Evolutionary conservation across 495 filamentous ascomycete genomes (phyloP), one percentile per base, ranked within the genome.

Genomic region (Hypoxylon fragiforme): DNA sequence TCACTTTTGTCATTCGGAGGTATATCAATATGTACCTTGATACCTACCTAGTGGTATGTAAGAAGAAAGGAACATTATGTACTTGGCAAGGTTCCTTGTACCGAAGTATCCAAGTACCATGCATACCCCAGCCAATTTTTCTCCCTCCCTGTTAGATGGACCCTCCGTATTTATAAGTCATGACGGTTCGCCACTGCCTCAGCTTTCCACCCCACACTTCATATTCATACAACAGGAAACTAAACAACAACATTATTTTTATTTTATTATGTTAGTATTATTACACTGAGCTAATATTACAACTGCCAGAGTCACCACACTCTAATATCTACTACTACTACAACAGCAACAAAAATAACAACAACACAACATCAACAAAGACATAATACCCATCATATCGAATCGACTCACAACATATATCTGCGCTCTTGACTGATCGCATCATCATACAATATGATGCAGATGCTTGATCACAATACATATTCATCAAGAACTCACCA

Each of bases 361-460:
- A 18, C 36, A 13, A 52, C 13, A 38, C n/a, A 45, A 15, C 24
- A 50, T 19, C 40, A 28, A 8, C 20, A 19, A 42, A 26, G 39
- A 31, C 22, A 55, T 35, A 62, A 20, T 19, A 18, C 40, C 50
- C 32, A 46, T 31, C 42, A 22, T 35, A 16, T n/a, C 47, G 40
- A 42, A 51, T 35, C n/a, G n/a, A n/a, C n/a, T n/a, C n/a, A n/a
- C n/a, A n/a, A n/a, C n/a, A n/a, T n/a, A n/a, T n/a, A n/a, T 26
- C 41, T 41, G 35, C n/a, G 34, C 36, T 4, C 16, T 40, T 42
- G 26, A 39, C 43, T 8, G 15, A 56, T 52, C 51, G 58, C 47
- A 56, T 62, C 52, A 41, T 31, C 42, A 40, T 37, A 52, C 58
- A 62, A 52, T 62, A 62, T 55, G 58, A 56, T 62, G 57, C 57